Conservation (phyloP, 441 rosid species). For the Pelargonium hybrid region DNA sequence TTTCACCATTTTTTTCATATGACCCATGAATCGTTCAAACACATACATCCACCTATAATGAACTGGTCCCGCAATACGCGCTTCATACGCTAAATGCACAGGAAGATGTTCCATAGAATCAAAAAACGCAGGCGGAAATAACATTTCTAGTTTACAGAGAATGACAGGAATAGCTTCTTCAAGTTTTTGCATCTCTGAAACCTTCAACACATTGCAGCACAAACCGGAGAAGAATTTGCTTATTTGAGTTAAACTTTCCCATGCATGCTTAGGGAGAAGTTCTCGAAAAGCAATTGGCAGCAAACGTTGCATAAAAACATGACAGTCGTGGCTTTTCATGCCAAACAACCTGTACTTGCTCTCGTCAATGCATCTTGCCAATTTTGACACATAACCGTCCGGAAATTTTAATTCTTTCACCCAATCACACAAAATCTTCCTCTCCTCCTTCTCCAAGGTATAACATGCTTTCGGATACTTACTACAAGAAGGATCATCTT, state of each 20-base stretch:
- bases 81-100: no score
- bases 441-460: neutral
- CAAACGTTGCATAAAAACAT: neutral
- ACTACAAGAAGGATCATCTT: neutral
- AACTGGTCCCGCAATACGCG: no score
- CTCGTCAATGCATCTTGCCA: neutral
- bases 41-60: no score
- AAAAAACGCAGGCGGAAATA: no score
- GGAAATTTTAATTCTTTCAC: neutral
- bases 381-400: neutral
- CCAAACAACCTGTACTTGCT: neutral
- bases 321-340: neutral
- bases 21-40: no score
- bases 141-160: no score
- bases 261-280: neutral
- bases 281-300: neutral
- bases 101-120: no score
- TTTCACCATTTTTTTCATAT: no score
- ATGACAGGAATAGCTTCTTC: no score
- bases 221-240: neutral
- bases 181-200: neutral
- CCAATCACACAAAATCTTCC: neutral
- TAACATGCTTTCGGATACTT: neutral
- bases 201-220: neutral
- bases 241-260: neutral